Evolutionary conservation across 176 grass and related monocot genomes (phyloP).

Genomic region (Miscanthus lutarioriparius): DNA sequence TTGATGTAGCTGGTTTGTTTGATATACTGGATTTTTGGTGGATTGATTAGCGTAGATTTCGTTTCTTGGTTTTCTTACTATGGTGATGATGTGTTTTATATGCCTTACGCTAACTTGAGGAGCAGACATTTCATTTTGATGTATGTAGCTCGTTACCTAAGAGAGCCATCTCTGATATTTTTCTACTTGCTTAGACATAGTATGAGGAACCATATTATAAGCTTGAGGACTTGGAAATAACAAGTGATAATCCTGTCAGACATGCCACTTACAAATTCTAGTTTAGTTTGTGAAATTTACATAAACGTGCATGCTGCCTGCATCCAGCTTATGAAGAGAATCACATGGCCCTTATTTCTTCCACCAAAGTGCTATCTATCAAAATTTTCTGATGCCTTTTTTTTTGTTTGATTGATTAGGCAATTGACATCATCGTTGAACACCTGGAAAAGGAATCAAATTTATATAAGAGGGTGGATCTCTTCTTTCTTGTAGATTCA

Average conservation of each 20-base stretch:
- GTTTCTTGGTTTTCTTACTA: slow-evolving; percentile 16
- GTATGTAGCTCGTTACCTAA: not conserved
- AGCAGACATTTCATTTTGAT: not conserved
- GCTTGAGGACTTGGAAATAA: slow-evolving; percentile 16
- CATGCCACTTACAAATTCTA: not conserved
- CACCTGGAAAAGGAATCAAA: slow-evolving; percentile 77
- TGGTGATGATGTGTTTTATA: slow-evolving; percentile 19
- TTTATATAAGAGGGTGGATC: slow-evolving; percentile 83
- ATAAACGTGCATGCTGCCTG: not conserved
- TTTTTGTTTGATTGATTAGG: slow-evolving; percentile 44
- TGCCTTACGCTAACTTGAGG: not conserved
- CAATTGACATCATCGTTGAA: slow-evolving; percentile 74
- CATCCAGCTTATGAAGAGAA: slow-evolving; percentile 5
- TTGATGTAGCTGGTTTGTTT: slow-evolving; percentile 15
- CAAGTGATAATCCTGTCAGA: not conserved
- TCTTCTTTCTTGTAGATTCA: slow-evolving; percentile 97
- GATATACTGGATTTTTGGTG: slow-evolving; percentile 10
- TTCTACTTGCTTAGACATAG: not conserved
- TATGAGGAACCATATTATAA: not conserved
- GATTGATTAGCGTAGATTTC: slow-evolving; percentile 13
- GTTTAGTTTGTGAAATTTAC: not conserved
- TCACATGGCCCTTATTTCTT: slow-evolving; percentile 2
- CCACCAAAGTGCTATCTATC: slow-evolving; percentile 18
- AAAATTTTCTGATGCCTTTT: slow-evolving; percentile 27
- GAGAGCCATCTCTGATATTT: not conserved